Evolutionary conservation across 2,329 filamentous ascomycete species (phyloP).

Genomic region (Penicillium sp.): DNA sequence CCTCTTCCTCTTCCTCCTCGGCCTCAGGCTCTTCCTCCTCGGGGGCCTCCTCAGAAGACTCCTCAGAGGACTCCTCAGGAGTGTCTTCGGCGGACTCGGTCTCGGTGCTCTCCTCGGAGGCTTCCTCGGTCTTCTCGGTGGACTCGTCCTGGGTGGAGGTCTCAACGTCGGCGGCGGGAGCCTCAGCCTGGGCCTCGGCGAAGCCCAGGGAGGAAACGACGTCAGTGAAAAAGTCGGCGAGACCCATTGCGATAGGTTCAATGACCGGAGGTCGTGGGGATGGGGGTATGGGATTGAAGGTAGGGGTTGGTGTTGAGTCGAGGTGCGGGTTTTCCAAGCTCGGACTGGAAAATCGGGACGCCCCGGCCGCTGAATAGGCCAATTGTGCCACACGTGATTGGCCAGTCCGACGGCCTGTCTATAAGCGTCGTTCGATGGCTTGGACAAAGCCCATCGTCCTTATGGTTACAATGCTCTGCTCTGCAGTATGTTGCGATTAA

Average conservation of each 20-base stretch:
- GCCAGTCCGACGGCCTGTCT: slow-evolving; percentile 14
- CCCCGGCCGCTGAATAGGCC: slow-evolving; percentile 37
- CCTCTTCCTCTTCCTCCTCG: slow-evolving; percentile 68
- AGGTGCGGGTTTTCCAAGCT: slow-evolving; percentile 38
- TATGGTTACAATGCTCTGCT: not conserved
- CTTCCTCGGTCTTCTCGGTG: slow-evolving; percentile 37
- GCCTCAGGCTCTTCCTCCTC: slow-evolving; percentile 59
- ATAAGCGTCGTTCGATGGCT: not conserved
- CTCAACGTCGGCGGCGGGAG: slow-evolving; percentile 52
- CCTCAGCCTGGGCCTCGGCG: slow-evolving; percentile 60
- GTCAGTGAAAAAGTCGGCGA: slow-evolving; percentile 64
- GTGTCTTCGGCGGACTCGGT: slow-evolving; percentile 36
- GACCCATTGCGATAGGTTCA: slow-evolving; percentile 54
- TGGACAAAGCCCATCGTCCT: not conserved
- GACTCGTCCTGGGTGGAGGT: slow-evolving; percentile 47
- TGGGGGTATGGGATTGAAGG: slow-evolving; percentile 19
- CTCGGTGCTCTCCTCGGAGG: slow-evolving; percentile 30
- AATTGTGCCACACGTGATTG: slow-evolving; percentile 45
- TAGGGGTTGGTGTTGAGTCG: slow-evolving; percentile 31
- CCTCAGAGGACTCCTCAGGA: slow-evolving; percentile 48
- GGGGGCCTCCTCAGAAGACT: slow-evolving; percentile 51
- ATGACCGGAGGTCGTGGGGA: slow-evolving; percentile 25
- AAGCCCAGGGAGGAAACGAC: slow-evolving; percentile 64
- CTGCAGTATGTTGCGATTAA: not conserved
- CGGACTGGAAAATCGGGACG: slow-evolving; percentile 43